Evolutionary conservation across 202 grass and related monocot genomes (phyloP).

Genomic region (Zoysia matrella): DNA sequence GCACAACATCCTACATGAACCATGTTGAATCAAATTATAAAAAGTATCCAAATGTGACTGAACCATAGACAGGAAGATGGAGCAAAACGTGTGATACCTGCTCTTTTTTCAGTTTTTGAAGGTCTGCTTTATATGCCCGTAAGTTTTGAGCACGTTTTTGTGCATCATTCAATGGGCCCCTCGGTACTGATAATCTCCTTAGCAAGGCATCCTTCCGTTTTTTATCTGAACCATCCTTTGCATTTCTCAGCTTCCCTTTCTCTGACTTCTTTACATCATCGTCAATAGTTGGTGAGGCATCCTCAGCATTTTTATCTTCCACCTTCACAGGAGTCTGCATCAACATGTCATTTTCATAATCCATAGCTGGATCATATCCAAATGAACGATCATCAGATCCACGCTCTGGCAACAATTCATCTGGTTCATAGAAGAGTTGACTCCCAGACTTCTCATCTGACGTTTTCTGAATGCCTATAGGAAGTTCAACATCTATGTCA

Average conservation of each 20-base stretch:
- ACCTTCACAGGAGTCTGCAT: conserved; percentile 53
- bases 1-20: too few relatives aligned
- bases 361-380: conserved; percentile 79
- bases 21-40: neutral
- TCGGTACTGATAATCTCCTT: conserved; percentile 65
- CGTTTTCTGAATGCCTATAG: conserved; percentile 37
- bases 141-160: conserved; percentile 95
- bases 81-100: conserved; percentile 51
- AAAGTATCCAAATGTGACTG: neutral
- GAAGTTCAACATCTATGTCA: conserved; percentile 81
- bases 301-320: conserved; percentile 50
- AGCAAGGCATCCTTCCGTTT: conserved; percentile 70
- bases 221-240: conserved; percentile 73
- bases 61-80: neutral
- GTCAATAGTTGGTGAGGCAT: conserved; percentile 40
- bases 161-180: conserved; percentile 69
- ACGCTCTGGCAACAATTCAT: conserved; percentile 81
- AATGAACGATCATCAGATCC: conserved; percentile 61
- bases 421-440: conserved; percentile 83
- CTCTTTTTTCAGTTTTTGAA: conserved; percentile 95
- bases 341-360: conserved; percentile 63
- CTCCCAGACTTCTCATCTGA: conserved; percentile 41
- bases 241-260: conserved; percentile 66
- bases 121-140: conserved; percentile 85
- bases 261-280: conserved; percentile 58